Base-by-base conservation (phyloP, 495 filamentous ascomycete species). In the Penicillium chermesinum region DNA sequence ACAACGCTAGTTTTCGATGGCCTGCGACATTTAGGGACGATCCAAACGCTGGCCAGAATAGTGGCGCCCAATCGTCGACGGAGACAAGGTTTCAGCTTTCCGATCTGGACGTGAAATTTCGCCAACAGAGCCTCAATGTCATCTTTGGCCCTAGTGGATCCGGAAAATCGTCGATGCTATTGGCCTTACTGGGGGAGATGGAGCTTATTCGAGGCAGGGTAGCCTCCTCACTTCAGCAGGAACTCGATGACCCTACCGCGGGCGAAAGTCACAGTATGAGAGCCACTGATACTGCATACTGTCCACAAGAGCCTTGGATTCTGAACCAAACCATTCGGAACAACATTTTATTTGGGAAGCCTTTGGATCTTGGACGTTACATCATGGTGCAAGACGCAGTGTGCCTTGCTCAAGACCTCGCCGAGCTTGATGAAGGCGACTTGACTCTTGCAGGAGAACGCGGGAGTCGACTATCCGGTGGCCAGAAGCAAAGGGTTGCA, bases 391-490 rank as follows among this genome's bases (percentile, higher is more conserved):
- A 79, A 32, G 68, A 70, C 45, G 85, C 85, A 17, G 90, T 86
- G 57, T 85, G 85, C 2, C 66, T 91, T 47, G 72, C 79, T 46
- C 77, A 79, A 0, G 87, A 91, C 70, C 57, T 91, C 7, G 82
- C 88, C 39, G 89, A 87, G 80, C 68, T 90, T 32, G 85, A 85
- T 1, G 73, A 82, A 52, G 79, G 85, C n/a, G 88, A 91, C 52
- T 53, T 70, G 46, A 91, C 88, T 0, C 85, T 90, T 60, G 87
- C 91, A 58, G 88, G 87, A 16, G 85, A 88, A 57, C 74, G 86
- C 19, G 88, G 88, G 32, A 88, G 89, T 57, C 89, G 85, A 2
- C 77, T 91, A 7, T 88, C 84, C 40, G 88, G 88, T 32, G 88
- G 88, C 4, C 88, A 91, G 60, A 89, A 89, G 55, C 84, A 88